A percentile compares a stretch with the other conserved stretches of the same genome.
Evolutionary conservation across 805 yeast species (phyloP).

Genomic region (Jamesozyma jinghongensis): DNA sequence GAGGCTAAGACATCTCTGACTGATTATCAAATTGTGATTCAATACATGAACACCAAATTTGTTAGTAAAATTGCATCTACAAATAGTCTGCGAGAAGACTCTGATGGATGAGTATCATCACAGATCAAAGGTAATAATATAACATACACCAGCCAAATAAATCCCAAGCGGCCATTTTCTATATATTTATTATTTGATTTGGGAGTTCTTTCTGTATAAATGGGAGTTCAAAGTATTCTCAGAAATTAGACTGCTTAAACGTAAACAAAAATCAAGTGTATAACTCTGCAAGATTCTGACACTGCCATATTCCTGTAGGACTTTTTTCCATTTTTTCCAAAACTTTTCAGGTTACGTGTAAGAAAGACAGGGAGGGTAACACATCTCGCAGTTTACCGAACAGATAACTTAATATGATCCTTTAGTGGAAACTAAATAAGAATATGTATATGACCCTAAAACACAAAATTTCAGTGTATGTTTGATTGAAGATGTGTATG

Average conservation of each 20-base stretch:
- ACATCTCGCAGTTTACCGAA: no score
- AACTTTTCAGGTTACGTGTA: neutral
- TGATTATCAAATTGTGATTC: slow-evolving; percentile 13
- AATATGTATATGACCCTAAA: no score
- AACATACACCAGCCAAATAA: slow-evolving; percentile 31
- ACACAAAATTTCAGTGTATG: neutral
- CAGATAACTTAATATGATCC: no score
- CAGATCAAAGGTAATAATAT: no score
- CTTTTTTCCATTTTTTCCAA: neutral
- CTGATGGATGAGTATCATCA: neutral
- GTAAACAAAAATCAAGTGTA: neutral
- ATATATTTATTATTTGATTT: neutral
- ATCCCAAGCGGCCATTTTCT: slow-evolving; percentile 24
- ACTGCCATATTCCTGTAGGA: no score
- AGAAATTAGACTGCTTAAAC: neutral
- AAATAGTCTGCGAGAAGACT: neutral
- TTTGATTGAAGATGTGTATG: no score
- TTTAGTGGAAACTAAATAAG: no score
- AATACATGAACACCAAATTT: neutral
- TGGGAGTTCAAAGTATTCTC: neutral
- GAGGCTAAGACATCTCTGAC: slow-evolving; percentile 72
- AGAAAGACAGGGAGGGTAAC: neutral
- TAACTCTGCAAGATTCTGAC: neutral
- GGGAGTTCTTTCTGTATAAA: neutral
- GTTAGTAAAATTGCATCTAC: neutral